Evolutionary conservation across 2,329 filamentous ascomycete genomes (phyloP), one percentile per base, ranked within the genome.

Genomic region (Gliomastix tumulicola): DNA sequence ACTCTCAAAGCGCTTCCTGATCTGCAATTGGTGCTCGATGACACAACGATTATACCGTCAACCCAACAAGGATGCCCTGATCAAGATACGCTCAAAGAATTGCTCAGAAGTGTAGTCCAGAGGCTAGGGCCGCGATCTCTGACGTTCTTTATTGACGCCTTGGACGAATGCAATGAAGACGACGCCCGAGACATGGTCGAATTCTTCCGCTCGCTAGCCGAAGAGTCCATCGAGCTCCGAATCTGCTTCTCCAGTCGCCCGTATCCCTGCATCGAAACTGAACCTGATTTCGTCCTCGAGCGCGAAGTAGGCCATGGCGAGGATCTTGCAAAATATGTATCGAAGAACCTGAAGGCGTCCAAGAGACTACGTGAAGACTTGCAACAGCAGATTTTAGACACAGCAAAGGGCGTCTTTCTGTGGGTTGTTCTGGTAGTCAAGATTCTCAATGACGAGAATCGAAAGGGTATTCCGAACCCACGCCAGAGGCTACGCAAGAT

Each of bases 201-300:
- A 0, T 64, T 63, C 35, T 62, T 73, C 9, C 55, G 68, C 34
- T 38, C 51, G 0, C 34, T 70, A 0, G 51, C 55, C 12, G 45
- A 59, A 4, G 16, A 44, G 2, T 54, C 57, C 7, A 41, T 47
- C 4, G 16, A 34, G 3, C 46, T 70, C 5, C 45, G 44, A 2
- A 45, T 65, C 3, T 68, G 59, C 39, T 57, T 69, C 12, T 62
- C 66, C 0, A 70, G 65, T 42, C 51, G 69, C 2, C 62, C 66
- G 30, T 70, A 69, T 32, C 67, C 67, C 1, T 35, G 59, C 9
- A 59, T 71, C 34, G 51, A 38, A 0, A 43, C 60, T 20, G 17
- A 37, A 7, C 49, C 45, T 2, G 54, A 54, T 7, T 37, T 53
- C 2, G 13, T 39, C 41, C 32, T 59, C 7, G 32, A 39, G 0